Evolutionary conservation across 2,329 filamentous ascomycete genomes (phyloP).

Genomic region (Xylariaceae sp.): DNA sequence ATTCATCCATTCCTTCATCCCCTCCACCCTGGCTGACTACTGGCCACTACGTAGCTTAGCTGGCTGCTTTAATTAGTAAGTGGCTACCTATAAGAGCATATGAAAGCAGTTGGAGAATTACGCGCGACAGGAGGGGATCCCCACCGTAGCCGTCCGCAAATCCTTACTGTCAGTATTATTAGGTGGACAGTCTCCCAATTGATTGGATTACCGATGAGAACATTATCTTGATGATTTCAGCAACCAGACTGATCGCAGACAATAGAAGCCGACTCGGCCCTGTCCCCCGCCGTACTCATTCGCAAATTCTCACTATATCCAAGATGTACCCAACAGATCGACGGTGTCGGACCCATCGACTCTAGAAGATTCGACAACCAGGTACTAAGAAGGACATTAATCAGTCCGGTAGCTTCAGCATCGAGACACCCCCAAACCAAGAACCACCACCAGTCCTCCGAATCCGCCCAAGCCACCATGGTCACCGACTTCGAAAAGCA

Average conservation of each 20-base stretch:
- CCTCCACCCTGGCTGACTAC: not conserved
- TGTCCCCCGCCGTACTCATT: not conserved
- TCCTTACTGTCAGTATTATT: not conserved
- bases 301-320: no score
- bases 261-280: no score
- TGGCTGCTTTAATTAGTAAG: not conserved
- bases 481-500: conserved; percentile 44
- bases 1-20: not conserved
- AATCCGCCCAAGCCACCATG: conserved; percentile 13
- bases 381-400: not conserved
- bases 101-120: not conserved
- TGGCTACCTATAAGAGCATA: not conserved
- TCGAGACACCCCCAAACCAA: conserved; percentile 1
- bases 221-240: no score
- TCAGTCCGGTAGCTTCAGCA: conserved; percentile 6
- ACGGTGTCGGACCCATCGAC: not conserved
- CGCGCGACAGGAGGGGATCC: no score
- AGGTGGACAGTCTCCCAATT: no score
- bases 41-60: not conserved
- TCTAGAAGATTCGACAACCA: not conserved
- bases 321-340: not conserved
- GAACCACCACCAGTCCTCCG: not conserved
- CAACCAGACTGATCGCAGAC: no score
- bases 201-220: no score
- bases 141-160: conserved; percentile 8